A percentile compares a stretch with the other conserved stretches of the same genome.
Evolutionary conservation across 768 basidiomycete genomes (phyloP).

Genomic region (Chalciporus sphaerocephalus): DNA sequence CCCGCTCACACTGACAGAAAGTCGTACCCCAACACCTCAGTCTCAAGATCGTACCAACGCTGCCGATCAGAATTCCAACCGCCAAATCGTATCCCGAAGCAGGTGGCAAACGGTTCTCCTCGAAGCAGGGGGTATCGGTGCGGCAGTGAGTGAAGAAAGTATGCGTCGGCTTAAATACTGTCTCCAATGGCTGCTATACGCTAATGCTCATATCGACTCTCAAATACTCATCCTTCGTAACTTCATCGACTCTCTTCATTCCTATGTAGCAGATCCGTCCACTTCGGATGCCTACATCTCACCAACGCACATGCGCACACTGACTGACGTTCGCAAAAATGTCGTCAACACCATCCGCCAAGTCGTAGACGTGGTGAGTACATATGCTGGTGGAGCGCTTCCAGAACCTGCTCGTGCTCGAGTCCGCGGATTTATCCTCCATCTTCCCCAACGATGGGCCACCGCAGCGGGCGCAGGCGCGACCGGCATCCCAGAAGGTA

Average conservation of each 20-base stretch:
- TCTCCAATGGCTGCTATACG: constrained; percentile 86
- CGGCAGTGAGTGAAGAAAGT: constrained; percentile 86
- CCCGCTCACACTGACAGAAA: constrained; percentile 6
- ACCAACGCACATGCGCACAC: constrained; percentile 55
- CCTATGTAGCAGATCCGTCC: constrained; percentile 23
- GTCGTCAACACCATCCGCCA: constrained; percentile 87
- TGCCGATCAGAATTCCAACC: constrained; percentile 27
- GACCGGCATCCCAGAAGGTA: constrained; percentile 23
- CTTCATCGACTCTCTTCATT: constrained; percentile 70
- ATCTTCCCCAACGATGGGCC: constrained; percentile 81
- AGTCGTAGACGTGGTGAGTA: constrained; percentile 82
- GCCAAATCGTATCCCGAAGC: constrained; percentile 67
- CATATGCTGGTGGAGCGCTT: constrained; percentile 80
- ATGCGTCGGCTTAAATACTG: constrained; percentile 84
- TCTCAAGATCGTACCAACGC: constrained; percentile 13
- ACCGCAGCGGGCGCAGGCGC: constrained; percentile 32
- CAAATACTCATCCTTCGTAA: constrained; percentile 82
- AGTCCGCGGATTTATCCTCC: constrained; percentile 73
- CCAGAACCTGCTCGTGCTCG: constrained; percentile 77
- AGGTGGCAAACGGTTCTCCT: constrained; percentile 81
- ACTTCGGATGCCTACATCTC: constrained; percentile 36
- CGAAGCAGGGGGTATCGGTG: constrained; percentile 84
- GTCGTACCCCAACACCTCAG: constrained; percentile 22
- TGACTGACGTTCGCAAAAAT: constrained; percentile 71
- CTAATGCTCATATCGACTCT: constrained; percentile 80